Percentiles rank a stretch among this genome's conserved stretches.
These are phyloP conservation scores for Geopyxis carbonaria DNA, from an alignment of 495 filamentous ascomycete species.

Conservation along the genomic window DNA sequence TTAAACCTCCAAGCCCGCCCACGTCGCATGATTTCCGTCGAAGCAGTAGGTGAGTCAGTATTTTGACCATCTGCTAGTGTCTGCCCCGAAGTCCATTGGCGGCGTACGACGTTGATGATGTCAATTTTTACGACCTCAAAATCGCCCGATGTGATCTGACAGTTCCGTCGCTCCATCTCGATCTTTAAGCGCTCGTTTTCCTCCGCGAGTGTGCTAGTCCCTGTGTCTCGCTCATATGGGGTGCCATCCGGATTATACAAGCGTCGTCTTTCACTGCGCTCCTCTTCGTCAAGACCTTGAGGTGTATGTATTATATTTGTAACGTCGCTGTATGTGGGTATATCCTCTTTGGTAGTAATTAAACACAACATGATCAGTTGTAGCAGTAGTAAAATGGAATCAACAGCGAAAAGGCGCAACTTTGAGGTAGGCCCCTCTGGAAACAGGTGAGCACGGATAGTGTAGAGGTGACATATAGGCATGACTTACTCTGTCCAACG, in stretches of 20 bases:
- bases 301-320: not conserved
- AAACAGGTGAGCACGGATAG: not conserved
- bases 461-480: not conserved
- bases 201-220: slow-evolving; percentile 5
- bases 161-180: slow-evolving; percentile 7
- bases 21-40: not conserved
- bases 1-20: not conserved
- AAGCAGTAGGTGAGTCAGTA: not conserved
- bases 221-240: slow-evolving; percentile 4
- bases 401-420: slow-evolving; percentile 17
- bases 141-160: slow-evolving; percentile 19
- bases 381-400: slow-evolving; percentile 13
- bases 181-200: slow-evolving; percentile 1
- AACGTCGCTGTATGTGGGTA: slow-evolving; percentile 6
- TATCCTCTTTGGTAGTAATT: slow-evolving; percentile 17
- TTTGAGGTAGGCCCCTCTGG: slow-evolving; percentile 24
- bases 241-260: not conserved
- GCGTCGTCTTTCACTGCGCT: slow-evolving; percentile 14
- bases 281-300: slow-evolving; percentile 21
- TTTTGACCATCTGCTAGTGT: not conserved
- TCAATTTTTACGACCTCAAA: slow-evolving; percentile 17
- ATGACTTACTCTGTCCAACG: slow-evolving; percentile 39
- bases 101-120: slow-evolving; percentile 16
- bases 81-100: slow-evolving; percentile 12
- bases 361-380: slow-evolving; percentile 21